Base-by-base conservation (phyloP, 768 basidiomycete species). In the Tulasnella sp. region DNA sequence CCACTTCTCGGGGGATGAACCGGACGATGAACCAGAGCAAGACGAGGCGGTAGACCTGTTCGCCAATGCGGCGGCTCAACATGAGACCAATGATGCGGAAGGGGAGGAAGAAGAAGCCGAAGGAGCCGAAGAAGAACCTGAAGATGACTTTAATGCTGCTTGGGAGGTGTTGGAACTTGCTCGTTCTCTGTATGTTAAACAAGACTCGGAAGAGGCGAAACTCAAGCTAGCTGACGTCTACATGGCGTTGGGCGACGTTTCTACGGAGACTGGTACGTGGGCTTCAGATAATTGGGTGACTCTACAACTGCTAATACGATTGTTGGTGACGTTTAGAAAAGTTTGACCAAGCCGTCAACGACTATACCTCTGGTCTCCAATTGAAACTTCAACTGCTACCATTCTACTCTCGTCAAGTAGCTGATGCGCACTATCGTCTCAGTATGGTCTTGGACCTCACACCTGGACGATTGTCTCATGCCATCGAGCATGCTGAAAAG, bases 101-200 rank as follows among this genome's bases (percentile, higher is more conserved):
- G 78, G 69, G 0, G 76, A 70, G 0, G 78, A 72, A 0, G 75
- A 71, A 3, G 78, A 74, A 5, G 77, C 69, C 1, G 79, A 73
- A 7, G 84, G 68, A 2, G 83, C 77, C 3, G 83, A 80, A 10
- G 83, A 63, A 3, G 88, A 86, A 59, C 88, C 87, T 0, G 93
- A 95, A 60, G 95, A 99, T 58, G 95, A 98, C 60, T 95, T 95
- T 65, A 95, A 93, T 58, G 89, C 88, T 22, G 90, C 95, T 10
- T 99, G 93, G 91, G 87, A 95, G 62, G 82, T 93, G 2, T 72
- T 99, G n/a, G 95, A 99, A 58, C 78, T 93, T 50, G 92, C 93
- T 19, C 74, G 92, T 34, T 77, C 81, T 9, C 81, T 93, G 53
- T 91, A 87, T 60, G 77, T 80, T 57, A 83, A 82, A 64, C 72